phyloP scores from a whole-genome alignment of 495 filamentous ascomycete genomes.

The Darksidea phi region DNA sequence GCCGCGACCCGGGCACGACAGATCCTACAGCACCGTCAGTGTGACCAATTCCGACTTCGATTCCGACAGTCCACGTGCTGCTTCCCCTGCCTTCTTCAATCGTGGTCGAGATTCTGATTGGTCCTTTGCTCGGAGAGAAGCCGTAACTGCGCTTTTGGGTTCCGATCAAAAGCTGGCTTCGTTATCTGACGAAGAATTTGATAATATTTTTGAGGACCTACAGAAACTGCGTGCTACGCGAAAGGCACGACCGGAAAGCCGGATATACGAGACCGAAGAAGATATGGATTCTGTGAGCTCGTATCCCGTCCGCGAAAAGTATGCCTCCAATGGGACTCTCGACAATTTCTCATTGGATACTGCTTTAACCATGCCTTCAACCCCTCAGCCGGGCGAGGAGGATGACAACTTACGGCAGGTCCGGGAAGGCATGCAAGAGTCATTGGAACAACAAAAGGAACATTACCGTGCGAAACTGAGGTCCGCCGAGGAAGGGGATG shows the following conservation, averaged over 20 bases:
- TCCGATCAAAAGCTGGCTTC: constrained; percentile 85
- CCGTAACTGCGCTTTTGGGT: constrained; percentile 85
- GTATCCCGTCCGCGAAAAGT: constrained; percentile 88
- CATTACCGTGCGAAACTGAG: constrained; percentile 80
- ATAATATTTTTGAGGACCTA: constrained; percentile 92
- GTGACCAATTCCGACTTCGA: constrained; percentile 70
- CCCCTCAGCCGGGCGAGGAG: constrained; percentile 72
- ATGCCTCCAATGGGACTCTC: constrained; percentile 90
- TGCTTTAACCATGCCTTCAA: constrained; percentile 87
- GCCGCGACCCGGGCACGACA: constrained; percentile 68
- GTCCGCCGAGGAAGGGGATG: constrained; percentile 69
- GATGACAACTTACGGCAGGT: constrained; percentile 72
- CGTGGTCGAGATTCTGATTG: constrained; percentile 85
- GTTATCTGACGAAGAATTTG: constrained; percentile 89
- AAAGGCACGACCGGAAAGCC: constrained; percentile 60
- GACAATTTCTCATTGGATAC: constrained; percentile 98
- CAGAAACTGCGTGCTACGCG: constrained; percentile 81
- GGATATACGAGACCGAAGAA: constrained; percentile 62
- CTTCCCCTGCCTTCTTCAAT: constrained; percentile 70
- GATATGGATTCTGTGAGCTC: constrained; percentile 87
- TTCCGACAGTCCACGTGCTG: constrained; percentile 66
- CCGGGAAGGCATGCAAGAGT: constrained; percentile 81
- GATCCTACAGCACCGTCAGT: constrained; percentile 59
- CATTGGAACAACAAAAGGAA: constrained; percentile 83
- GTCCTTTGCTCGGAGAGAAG: constrained; percentile 91